Evolutionary conservation across 441 rosid genomes (phyloP).

Genomic region (Viola pubescens): DNA sequence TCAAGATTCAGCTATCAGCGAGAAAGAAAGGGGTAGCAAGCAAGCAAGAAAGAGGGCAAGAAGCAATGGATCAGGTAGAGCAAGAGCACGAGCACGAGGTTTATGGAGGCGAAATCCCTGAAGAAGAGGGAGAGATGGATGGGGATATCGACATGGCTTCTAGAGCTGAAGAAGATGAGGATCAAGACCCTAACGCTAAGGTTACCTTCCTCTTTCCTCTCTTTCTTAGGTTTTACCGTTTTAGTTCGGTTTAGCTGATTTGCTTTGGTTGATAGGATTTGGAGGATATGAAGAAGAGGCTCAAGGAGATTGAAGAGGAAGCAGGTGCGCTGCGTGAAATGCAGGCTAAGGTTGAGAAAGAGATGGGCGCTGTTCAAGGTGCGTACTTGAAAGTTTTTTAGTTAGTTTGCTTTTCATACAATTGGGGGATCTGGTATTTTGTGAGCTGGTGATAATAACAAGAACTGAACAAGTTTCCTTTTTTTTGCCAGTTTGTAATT

Average conservation of each 20-base stretch:
- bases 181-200: conserved; percentile 53
- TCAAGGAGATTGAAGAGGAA: conserved; percentile 96
- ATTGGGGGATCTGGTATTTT: not conserved
- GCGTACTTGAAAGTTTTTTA: not conserved
- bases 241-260: not conserved
- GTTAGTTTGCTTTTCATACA: not conserved
- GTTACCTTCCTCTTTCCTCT: conserved; percentile 21
- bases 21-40: no score
- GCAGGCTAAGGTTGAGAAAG: conserved; percentile 98
- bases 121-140: conserved; percentile 77
- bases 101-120: conserved; percentile 90
- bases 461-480: no score
- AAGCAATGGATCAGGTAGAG: conserved; percentile 37
- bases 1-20: no score
- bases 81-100: conserved; percentile 94
- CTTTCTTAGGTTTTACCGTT: not conserved
- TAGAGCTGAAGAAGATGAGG: conserved; percentile 53
- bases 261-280: conserved; percentile 48
- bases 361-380: conserved; percentile 93
- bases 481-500: no score
- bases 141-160: conserved; percentile 65
- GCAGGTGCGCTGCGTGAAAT: conserved; percentile 97
- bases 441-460: no score
- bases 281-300: conserved; percentile 92
- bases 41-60: no score